A percentile compares a stretch with the other conserved stretches of the same genome.
Evolutionary conservation across 129 eudicot genomes (phyloP).

Genomic region (Centaurea solstitialis): DNA sequence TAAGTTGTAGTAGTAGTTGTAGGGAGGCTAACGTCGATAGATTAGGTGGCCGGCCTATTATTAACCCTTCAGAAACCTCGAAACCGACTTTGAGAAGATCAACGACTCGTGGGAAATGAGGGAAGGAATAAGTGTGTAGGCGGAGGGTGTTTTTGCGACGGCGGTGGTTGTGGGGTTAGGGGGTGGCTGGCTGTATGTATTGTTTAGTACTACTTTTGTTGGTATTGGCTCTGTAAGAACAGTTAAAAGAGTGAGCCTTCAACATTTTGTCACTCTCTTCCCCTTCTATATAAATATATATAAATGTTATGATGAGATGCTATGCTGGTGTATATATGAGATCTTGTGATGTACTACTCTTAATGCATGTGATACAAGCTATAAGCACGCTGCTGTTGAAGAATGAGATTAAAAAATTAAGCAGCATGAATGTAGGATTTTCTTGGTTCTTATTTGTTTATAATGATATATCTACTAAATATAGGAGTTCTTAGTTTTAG

Average conservation of each 20-base stretch:
- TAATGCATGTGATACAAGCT: neutral
- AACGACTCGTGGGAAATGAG: constrained; percentile 24
- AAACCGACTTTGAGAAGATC: constrained; percentile 52
- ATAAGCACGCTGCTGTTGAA: neutral
- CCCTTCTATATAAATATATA: constrained; percentile 25
- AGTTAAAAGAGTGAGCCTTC: constrained; percentile 36
- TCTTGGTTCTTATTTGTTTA: too few relatives aligned
- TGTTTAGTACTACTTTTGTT: constrained; percentile 26
- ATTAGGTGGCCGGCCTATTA: constrained; percentile 49
- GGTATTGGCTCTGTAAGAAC: constrained; percentile 28
- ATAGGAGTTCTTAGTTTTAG: too few relatives aligned
- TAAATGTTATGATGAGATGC: neutral
- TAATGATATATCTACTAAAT: too few relatives aligned
- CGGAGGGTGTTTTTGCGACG: constrained; percentile 15
- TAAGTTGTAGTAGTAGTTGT: constrained; percentile 44
- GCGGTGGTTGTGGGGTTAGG: constrained; percentile 30
- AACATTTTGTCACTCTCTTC: constrained; percentile 60
- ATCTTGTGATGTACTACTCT: neutral
- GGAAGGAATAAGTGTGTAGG: neutral
- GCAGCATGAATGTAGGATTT: neutral
- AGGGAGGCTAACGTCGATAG: constrained; percentile 54
- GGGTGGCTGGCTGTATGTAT: constrained; percentile 51
- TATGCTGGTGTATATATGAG: constrained; percentile 12
- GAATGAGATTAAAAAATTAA: neutral
- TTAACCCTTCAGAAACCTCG: constrained; percentile 25